A percentile compares a stretch with the other conserved stretches of the same genome.
Conservation (phyloP, 2,329 filamentous ascomycete genomes). For the Colletotrichum viniferum region DNA sequence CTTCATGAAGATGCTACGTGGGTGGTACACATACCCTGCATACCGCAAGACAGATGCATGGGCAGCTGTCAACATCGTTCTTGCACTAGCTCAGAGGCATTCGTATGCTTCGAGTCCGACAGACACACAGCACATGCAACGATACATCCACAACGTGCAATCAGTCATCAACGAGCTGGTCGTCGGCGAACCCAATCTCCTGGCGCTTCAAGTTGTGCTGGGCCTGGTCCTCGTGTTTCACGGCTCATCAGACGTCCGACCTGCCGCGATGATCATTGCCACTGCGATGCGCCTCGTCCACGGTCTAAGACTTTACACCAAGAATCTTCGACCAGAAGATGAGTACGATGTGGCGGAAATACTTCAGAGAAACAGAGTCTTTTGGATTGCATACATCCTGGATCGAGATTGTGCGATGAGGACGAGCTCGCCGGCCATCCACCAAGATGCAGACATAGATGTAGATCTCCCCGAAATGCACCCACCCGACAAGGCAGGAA, state of each 20-base stretch:
- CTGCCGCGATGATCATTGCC: constrained; percentile 29
- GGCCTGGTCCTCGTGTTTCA: constrained; percentile 32
- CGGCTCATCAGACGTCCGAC: constrained; percentile 27
- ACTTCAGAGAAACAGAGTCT: constrained; percentile 30
- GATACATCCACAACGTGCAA: constrained; percentile 28
- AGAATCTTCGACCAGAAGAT: background rate
- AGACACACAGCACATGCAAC: constrained; percentile 1
- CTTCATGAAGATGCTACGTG: constrained; percentile 25
- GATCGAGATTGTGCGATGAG: constrained; percentile 26
- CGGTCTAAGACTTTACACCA: constrained; percentile 28
- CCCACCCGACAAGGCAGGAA: background rate
- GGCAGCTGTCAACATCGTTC: constrained; percentile 28
- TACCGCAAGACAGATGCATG: constrained; percentile 26
- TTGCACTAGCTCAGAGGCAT: constrained; percentile 16
- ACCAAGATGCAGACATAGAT: constrained; percentile 14
- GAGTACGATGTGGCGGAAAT: constrained; percentile 23
- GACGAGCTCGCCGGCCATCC: constrained; percentile 9
- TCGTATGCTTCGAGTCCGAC: background rate
- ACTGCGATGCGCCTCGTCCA: constrained; percentile 32
- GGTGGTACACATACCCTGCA: constrained; percentile 19
- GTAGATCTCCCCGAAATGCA: constrained; percentile 2
- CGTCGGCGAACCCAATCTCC: constrained; percentile 28
- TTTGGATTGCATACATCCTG: constrained; percentile 35
- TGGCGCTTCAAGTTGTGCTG: constrained; percentile 32
- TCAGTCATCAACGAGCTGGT: constrained; percentile 31